phyloP scores from a whole-genome alignment of 2,329 filamentous ascomycete species.

The Monilinia vaccinii-corymbosi region DNA sequence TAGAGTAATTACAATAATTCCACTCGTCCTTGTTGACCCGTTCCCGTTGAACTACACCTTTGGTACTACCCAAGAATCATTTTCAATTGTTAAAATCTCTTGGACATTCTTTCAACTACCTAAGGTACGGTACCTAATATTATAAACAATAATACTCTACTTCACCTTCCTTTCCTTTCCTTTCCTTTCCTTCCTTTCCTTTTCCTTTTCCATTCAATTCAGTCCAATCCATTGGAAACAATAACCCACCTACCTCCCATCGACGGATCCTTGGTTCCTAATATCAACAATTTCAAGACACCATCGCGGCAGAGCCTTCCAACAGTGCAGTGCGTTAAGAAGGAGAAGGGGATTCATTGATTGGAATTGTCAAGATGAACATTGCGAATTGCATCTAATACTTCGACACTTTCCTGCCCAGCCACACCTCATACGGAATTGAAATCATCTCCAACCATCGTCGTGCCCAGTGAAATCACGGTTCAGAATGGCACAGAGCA shows the following conservation, averaged over 20 bases:
- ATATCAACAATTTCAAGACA: neutral
- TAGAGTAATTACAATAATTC: neutral
- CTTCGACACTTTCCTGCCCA: neutral
- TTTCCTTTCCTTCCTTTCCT: neutral
- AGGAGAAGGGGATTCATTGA: neutral
- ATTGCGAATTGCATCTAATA: slow-evolving; percentile 1
- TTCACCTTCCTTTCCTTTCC: neutral
- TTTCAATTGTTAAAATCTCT: neutral
- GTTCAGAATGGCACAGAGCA: slow-evolving; percentile 22
- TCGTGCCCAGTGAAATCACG: neutral
- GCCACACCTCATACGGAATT: neutral
- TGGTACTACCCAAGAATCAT: neutral
- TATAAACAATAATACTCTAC: too few relatives aligned
- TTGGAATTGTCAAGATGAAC: neutral
- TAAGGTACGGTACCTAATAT: too few relatives aligned
- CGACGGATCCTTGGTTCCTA: neutral
- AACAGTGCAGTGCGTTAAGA: neutral
- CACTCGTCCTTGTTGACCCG: too few relatives aligned
- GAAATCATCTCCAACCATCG: neutral
- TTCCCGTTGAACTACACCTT: neutral
- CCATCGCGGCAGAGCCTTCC: neutral
- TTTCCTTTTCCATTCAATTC: neutral
- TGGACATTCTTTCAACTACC: neutral
- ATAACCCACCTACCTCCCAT: neutral
- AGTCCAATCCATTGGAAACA: neutral